Evolutionary conservation across 495 filamentous ascomycete genomes (phyloP).

Genomic region (Penicillium canariense): DNA sequence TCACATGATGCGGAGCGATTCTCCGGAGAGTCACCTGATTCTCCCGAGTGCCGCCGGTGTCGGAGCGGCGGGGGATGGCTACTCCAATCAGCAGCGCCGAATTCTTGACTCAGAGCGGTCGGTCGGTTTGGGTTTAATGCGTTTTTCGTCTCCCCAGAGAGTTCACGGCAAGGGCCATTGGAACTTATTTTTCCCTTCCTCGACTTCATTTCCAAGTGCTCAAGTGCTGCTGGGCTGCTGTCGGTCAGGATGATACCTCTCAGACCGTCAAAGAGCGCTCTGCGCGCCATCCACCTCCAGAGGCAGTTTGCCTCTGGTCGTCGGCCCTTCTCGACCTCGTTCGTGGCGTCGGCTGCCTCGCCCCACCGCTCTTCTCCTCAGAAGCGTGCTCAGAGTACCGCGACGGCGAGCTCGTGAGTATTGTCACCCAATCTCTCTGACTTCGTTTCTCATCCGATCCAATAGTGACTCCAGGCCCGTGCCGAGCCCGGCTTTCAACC

Average conservation of each 20-base stretch:
- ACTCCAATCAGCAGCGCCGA: slow-evolving; percentile 29
- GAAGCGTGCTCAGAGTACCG: slow-evolving; percentile 52
- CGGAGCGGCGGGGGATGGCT: slow-evolving; percentile 29
- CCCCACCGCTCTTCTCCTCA: slow-evolving; percentile 45
- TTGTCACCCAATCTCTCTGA: neutral
- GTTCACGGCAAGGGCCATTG: slow-evolving; percentile 24
- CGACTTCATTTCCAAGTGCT: neutral
- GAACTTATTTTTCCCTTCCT: slow-evolving; percentile 14
- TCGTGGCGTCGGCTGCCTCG: slow-evolving; percentile 42
- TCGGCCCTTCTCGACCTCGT: slow-evolving; percentile 42
- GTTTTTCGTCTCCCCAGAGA: slow-evolving; percentile 28
- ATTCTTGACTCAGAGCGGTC: slow-evolving; percentile 30
- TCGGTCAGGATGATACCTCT: slow-evolving; percentile 49
- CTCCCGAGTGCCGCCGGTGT: slow-evolving; percentile 25
- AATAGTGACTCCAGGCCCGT: slow-evolving; percentile 48
- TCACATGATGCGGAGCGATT: neutral
- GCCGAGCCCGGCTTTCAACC: slow-evolving; percentile 73
- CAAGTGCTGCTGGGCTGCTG: slow-evolving; percentile 23
- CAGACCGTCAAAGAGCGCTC: slow-evolving; percentile 48
- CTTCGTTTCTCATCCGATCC: slow-evolving; percentile 11
- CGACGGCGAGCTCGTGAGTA: slow-evolving; percentile 47
- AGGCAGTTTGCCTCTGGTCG: slow-evolving; percentile 39
- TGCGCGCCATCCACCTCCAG: slow-evolving; percentile 45
- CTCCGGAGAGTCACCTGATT: slow-evolving; percentile 6
- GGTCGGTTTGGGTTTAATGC: slow-evolving; percentile 24